These are phyloP conservation scores for Paraphoma sp. DNA, from an alignment of 2,329 filamentous ascomycete genomes.

Conservation along the genomic window DNA sequence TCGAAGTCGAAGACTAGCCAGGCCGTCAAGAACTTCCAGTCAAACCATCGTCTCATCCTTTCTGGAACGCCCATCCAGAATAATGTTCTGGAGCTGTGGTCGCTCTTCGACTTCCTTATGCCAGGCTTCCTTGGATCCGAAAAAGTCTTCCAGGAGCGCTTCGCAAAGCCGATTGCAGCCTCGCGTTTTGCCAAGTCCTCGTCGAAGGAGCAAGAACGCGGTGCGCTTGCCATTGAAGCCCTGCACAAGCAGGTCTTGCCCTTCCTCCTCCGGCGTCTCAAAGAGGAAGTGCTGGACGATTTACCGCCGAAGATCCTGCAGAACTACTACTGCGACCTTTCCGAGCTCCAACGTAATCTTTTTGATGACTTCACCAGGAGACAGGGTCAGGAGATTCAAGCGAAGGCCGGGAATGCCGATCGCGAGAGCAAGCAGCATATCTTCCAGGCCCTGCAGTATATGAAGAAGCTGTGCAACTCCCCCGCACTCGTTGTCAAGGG, in stretches of 20 bases:
- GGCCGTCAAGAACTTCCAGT: constrained; percentile 86
- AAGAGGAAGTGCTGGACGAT: constrained; percentile 96
- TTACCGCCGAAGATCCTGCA: constrained; percentile 97
- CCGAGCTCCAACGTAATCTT: constrained; percentile 89
- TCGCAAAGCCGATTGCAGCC: constrained; percentile 92
- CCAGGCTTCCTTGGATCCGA: constrained; percentile 95
- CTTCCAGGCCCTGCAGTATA: constrained; percentile 98
- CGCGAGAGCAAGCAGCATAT: constrained; percentile 98
- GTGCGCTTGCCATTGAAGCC: constrained; percentile 95
- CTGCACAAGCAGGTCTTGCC: constrained; percentile 97
- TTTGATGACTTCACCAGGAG: constrained; percentile 97
- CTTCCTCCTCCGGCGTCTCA: constrained; percentile 92
- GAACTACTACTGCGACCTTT: constrained; percentile 98
- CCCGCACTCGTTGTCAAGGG: constrained; percentile 91
- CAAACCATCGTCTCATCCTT: constrained; percentile 94
- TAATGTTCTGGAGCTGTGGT: constrained; percentile 96
- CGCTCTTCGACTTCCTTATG: constrained; percentile 98
- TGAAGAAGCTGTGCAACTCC: constrained; percentile 99
- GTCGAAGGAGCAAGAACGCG: constrained; percentile 96
- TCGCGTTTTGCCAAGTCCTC: constrained; percentile 96
- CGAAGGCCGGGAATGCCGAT: constrained; percentile 79
- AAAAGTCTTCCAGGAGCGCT: constrained; percentile 95
- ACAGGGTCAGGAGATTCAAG: constrained; percentile 84
- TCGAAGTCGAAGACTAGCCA: constrained; percentile 94
- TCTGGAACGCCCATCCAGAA: constrained; percentile 98